Evolutionary conservation across 768 basidiomycete genomes (phyloP), one percentile per base, ranked within the genome.

Genomic region (Exidia glandulosa): DNA sequence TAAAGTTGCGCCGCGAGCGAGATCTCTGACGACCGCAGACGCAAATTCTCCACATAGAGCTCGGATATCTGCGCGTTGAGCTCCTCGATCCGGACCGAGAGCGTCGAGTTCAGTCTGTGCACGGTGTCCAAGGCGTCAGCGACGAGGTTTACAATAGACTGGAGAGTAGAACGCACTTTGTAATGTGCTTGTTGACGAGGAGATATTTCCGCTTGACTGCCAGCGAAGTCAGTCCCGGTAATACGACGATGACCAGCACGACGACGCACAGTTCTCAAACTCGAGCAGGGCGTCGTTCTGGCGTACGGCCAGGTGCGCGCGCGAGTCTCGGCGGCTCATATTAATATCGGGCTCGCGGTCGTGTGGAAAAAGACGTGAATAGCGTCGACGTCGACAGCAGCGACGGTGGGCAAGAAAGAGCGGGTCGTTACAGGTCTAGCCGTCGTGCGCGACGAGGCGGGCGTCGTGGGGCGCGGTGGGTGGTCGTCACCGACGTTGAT

Each of bases 171-270:
- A 10, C 50, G 9, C 10, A 60, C 89, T 91, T 92, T 29, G 90
- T 90, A 69, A 92, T 92, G 73, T 91, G 90, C 73, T 90, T 91
- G 75, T 92, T 92, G 60, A 89, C 88, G 61, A 90, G 84, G 25
- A 92, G 78, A 67, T 90, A 91, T 75, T 90, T 91, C 84, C 89
- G 90, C 84, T 91, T 91, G 78, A 91, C 90, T 92, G 69, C 29
- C n/a, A n/a, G 34, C 25, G 58, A 36, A 7, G 32, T 6, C 10
- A 45, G 27, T 13, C 31, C 29, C 13, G 14, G 7, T 30, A 45
- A n/a, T n/a, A 25, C 23, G n/a, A 4, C 37, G 16, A 10, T 19
- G 45, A 27, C 63, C 54, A 61, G 57, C 56, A n/a, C n/a, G n/a
- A n/a, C n/a, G 41, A 80, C 88, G 67, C 72, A 92, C 89, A 90